A percentile compares a stretch with the other conserved stretches of the same genome.
phyloP scores from a whole-genome alignment of 2,329 filamentous ascomycete genomes.

The Lachnellula suecica region DNA sequence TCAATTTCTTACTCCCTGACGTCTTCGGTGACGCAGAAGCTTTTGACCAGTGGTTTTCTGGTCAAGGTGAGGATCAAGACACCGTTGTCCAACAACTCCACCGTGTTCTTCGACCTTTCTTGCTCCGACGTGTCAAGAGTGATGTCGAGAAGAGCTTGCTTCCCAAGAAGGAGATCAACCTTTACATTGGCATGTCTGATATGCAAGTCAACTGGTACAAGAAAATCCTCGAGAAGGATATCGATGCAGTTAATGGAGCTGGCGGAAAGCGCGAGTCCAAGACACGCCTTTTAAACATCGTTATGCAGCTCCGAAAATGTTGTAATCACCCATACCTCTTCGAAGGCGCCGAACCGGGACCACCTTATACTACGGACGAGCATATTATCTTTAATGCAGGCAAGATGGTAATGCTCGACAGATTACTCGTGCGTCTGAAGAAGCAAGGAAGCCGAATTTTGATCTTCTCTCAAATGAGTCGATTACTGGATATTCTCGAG shows the following conservation, averaged over 20 bases:
- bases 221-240: slow-evolving; percentile 98
- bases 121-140: slow-evolving; percentile 92
- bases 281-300: slow-evolving; percentile 94
- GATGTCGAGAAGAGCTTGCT: slow-evolving; percentile 97
- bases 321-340: slow-evolving; percentile 99
- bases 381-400: slow-evolving; percentile 91
- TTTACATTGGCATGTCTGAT: slow-evolving; percentile 97
- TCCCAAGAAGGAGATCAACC: slow-evolving; percentile 95
- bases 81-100: slow-evolving; percentile 95
- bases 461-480: slow-evolving; percentile 99
- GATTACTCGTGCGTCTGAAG: slow-evolving; percentile 79
- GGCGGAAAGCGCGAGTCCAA: slow-evolving; percentile 97
- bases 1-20: slow-evolving; percentile 97
- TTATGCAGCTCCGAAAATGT: slow-evolving; percentile 98
- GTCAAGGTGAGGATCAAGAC: slow-evolving; percentile 86
- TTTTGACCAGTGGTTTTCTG: slow-evolving; percentile 97
- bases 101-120: slow-evolving; percentile 86
- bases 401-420: slow-evolving; percentile 97
- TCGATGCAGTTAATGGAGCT: slow-evolving; percentile 96
- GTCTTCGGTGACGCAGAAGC: slow-evolving; percentile 96
- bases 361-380: slow-evolving; percentile 96
- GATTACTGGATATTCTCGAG: slow-evolving; percentile 92
- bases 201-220: slow-evolving; percentile 99
- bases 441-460: slow-evolving; percentile 90
- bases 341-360: slow-evolving; percentile 93